Conservation (phyloP, 1,139 yeast genomes). For the Diutina pseudorugosa region DNA sequence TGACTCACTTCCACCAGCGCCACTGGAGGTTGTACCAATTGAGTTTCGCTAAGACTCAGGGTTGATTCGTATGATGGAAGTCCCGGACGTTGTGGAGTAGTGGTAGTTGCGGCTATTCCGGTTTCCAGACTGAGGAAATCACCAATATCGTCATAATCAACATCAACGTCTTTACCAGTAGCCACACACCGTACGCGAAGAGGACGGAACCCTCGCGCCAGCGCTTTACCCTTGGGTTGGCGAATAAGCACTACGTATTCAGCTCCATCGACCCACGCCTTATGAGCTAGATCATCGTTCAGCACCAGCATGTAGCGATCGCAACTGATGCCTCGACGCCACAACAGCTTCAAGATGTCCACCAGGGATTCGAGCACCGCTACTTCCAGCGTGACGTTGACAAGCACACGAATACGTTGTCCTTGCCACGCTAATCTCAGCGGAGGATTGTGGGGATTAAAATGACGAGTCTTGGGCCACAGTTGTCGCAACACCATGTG, state of each 20-base stretch:
- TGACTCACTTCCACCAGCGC: constrained; percentile 32
- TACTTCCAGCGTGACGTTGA: constrained; percentile 51
- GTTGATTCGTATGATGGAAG: neutral
- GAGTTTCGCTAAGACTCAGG: neutral
- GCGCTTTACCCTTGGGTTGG: constrained; percentile 26
- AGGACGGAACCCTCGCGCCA: constrained; percentile 52
- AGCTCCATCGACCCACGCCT: constrained; percentile 58
- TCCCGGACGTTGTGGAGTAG: neutral
- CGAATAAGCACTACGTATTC: constrained; percentile 67
- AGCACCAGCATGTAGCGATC: constrained; percentile 45
- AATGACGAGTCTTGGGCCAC: constrained; percentile 7
- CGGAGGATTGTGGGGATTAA: neutral
- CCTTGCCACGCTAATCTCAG: constrained; percentile 15
- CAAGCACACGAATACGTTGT: constrained; percentile 65
- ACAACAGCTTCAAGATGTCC: constrained; percentile 47
- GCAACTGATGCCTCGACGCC: constrained; percentile 63
- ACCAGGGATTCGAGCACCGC: constrained; percentile 47
- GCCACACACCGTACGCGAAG: constrained; percentile 55
- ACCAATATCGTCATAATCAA: constrained; percentile 55
- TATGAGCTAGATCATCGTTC: constrained; percentile 57
- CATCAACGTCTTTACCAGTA: constrained; percentile 52
- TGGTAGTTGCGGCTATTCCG: neutral
- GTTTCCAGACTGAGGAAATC: constrained; percentile 32
- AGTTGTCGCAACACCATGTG: constrained; percentile 29
- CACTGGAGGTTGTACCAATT: neutral